Conservation (phyloP, 2,329 filamentous ascomycete genomes). For the Diaporthe batatas region DNA sequence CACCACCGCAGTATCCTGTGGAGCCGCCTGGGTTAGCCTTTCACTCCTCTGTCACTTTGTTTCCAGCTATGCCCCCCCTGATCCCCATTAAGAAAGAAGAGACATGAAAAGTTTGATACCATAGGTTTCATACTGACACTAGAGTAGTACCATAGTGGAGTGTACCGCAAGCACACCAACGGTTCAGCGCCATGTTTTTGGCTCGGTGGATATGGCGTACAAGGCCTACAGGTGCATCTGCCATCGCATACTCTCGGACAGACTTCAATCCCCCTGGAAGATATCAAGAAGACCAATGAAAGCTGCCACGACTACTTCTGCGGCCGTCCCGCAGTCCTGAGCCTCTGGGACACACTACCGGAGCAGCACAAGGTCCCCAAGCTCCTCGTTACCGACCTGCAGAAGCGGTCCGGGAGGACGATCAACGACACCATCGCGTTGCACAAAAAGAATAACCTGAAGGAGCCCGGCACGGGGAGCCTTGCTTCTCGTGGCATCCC, state of each 20-base stretch:
- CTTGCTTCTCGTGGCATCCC: too few species aligned
- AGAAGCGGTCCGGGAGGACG: neutral
- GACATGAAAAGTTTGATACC: too few species aligned
- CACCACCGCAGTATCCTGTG: neutral
- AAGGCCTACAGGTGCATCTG: conserved; percentile 17
- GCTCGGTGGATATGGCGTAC: neutral
- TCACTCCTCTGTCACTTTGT: too few species aligned
- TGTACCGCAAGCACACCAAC: neutral
- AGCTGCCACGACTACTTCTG: neutral
- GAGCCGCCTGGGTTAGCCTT: conserved; percentile 12
- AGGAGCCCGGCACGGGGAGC: neutral
- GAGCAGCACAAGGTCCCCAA: neutral
- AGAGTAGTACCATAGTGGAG: conserved; percentile 18
- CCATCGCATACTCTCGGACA: neutral
- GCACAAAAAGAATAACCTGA: neutral
- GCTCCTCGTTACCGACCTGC: neutral
- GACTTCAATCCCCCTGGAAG: neutral
- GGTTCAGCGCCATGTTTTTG: neutral
- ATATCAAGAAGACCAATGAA: neutral
- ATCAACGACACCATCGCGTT: neutral
- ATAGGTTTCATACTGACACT: too few species aligned
- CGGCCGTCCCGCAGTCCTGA: conserved; percentile 15
- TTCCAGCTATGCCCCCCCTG: too few species aligned
- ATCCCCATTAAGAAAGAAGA: too few species aligned
- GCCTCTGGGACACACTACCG: neutral